Conservation (phyloP, 2,329 filamentous ascomycete genomes). For the Grosmannia clavigera region DNA sequence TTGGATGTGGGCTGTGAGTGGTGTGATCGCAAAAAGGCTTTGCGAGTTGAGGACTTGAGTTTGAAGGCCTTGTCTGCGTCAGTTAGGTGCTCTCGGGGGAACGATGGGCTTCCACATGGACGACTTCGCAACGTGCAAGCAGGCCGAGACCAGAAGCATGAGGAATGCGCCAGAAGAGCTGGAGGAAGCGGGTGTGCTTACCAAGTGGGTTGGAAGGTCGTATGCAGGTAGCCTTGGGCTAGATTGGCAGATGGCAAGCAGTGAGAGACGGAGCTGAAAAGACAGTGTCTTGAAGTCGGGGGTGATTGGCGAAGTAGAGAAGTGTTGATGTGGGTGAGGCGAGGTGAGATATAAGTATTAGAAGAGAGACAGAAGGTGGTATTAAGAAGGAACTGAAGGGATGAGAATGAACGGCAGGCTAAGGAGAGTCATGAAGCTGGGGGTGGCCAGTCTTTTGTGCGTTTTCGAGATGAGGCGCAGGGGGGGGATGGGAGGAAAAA, state of each 20-base stretch:
- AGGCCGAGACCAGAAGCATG: too few species aligned
- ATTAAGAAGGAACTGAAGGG: constrained; percentile 1
- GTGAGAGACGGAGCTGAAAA: not conserved
- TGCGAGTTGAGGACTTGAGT: not conserved
- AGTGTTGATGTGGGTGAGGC: not conserved
- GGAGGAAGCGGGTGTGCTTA: not conserved
- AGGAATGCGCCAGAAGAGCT: not conserved
- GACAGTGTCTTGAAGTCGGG: not conserved
- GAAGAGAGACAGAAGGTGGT: not conserved
- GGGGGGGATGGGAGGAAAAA: not conserved
- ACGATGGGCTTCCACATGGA: too few species aligned
- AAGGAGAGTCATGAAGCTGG: not conserved
- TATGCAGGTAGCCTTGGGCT: not conserved
- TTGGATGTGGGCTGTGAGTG: not conserved
- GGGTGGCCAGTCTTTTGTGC: constrained; percentile 9
- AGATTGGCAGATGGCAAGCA: not conserved
- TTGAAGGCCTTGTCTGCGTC: not conserved
- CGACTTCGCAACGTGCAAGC: too few species aligned
- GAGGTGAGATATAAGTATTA: not conserved
- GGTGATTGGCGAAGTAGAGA: not conserved
- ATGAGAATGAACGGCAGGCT: not conserved
- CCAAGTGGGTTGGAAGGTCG: not conserved
- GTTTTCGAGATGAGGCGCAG: constrained; percentile 4
- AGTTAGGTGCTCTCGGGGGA: not conserved
- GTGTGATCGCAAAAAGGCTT: not conserved